Percentiles rank a stretch among this genome's conserved stretches.
Evolutionary conservation across 805 yeast species (phyloP).

Genomic region (Cyberlindnera bimundalis): DNA sequence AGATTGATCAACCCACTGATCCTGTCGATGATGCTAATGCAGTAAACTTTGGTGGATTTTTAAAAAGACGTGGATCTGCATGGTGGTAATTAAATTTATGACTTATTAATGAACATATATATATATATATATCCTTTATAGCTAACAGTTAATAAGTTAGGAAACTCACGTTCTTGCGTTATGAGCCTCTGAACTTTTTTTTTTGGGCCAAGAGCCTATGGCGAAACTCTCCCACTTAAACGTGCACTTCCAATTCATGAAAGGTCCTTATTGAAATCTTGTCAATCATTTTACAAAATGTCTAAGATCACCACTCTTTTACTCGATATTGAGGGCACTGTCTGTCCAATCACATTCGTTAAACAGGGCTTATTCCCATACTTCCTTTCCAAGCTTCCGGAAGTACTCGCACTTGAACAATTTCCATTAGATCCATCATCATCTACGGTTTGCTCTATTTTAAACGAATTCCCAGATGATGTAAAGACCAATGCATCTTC

Average conservation of each 20-base stretch:
- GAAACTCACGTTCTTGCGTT: too few relatives aligned
- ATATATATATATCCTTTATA: too few relatives aligned
- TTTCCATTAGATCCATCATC: conserved; percentile 26
- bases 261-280: too few relatives aligned
- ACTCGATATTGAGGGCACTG: conserved; percentile 88
- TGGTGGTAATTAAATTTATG: neutral
- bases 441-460: conserved; percentile 27
- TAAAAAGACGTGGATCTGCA: conserved; percentile 5
- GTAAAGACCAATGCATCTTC: conserved; percentile 25
- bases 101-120: too few relatives aligned
- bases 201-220: too few relatives aligned
- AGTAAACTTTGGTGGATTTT: neutral
- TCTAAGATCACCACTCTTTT: conserved; percentile 34
- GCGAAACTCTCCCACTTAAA: too few relatives aligned
- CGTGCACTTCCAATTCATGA: too few relatives aligned
- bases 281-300: too few relatives aligned
- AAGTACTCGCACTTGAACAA: conserved; percentile 28
- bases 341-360: conserved; percentile 89
- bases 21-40: neutral
- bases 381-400: conserved; percentile 52
- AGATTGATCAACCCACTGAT: conserved; percentile 10
- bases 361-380: conserved; percentile 75
- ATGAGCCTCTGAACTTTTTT: too few relatives aligned
- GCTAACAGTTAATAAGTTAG: too few relatives aligned
- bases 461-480: conserved; percentile 23